Evolutionary conservation across 805 yeast genomes (phyloP).

Genomic region (Yarrowia divulgata): DNA sequence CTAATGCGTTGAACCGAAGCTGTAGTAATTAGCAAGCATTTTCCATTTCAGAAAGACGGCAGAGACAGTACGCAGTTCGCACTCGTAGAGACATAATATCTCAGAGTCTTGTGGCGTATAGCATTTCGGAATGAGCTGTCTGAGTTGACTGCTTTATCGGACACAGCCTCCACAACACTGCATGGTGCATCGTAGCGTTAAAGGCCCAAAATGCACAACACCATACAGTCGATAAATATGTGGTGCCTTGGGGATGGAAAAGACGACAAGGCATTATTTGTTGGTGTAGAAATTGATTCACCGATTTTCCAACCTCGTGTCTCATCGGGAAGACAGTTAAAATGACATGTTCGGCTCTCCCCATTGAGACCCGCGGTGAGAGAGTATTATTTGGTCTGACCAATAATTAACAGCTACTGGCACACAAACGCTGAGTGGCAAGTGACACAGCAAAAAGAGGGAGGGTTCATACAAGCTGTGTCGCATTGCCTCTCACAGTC

Average conservation of each 20-base stretch:
- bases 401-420: not conserved
- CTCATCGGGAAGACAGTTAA: too few species aligned
- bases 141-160: not conserved
- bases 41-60: too few species aligned
- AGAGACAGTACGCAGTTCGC: too few species aligned
- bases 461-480: too few species aligned
- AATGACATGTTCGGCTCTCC: not conserved
- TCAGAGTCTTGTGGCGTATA: too few species aligned
- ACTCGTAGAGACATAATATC: too few species aligned
- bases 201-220: constrained; percentile 1
- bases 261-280: too few species aligned
- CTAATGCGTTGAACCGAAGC: not conserved
- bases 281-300: too few species aligned
- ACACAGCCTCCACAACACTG: not conserved
- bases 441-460: not conserved
- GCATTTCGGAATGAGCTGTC: not conserved
- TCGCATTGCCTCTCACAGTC: too few species aligned
- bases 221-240: not conserved
- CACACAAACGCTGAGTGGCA: not conserved
- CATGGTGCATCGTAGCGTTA: not conserved
- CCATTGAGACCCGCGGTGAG: not conserved
- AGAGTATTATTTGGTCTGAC: not conserved
- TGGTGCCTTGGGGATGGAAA: too few species aligned
- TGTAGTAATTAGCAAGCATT: too few species aligned
- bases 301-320: too few species aligned